These are phyloP conservation scores for Dryadomyces quercivorus DNA, from an alignment of 2,329 filamentous ascomycete species.

Conservation along the genomic window DNA sequence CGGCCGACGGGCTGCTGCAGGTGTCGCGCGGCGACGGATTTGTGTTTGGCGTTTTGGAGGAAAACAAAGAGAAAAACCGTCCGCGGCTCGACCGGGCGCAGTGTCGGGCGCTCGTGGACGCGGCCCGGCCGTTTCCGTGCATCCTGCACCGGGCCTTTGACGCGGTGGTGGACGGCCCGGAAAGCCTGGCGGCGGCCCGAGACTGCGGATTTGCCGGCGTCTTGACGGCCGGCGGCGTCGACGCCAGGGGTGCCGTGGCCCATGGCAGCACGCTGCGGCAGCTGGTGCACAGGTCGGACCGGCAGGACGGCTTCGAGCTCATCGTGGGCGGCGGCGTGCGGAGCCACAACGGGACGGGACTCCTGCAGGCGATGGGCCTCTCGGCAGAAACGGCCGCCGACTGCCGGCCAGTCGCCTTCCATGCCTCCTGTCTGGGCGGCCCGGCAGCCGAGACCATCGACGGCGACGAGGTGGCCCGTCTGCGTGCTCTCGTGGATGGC, in stretches of 20 bases:
- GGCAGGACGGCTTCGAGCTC: constrained; percentile 27
- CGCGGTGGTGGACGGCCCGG: constrained; percentile 18
- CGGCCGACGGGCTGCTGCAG: constrained; percentile 23
- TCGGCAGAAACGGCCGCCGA: background rate
- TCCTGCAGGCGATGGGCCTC: constrained; percentile 12
- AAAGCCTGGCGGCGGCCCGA: constrained; percentile 16
- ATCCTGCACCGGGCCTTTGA: constrained; percentile 49
- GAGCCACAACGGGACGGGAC: constrained; percentile 22
- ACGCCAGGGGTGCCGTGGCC: constrained; percentile 20
- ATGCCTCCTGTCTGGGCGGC: constrained; percentile 31
- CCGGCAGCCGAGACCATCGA: constrained; percentile 15
- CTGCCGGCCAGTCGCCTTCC: constrained; percentile 20
- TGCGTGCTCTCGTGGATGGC: background rate
- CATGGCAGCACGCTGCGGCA: constrained; percentile 25
- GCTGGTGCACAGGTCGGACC: constrained; percentile 18
- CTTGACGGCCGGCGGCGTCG: constrained; percentile 39
- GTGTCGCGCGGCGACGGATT: constrained; percentile 37
- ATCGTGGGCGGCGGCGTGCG: constrained; percentile 41
- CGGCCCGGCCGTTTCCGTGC: constrained; percentile 29
- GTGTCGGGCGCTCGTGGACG: constrained; percentile 27
- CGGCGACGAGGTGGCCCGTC: constrained; percentile 14
- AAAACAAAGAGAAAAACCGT: background rate
- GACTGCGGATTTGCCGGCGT: constrained; percentile 36
- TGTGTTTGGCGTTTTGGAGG: constrained; percentile 39
- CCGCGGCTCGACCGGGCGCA: constrained; percentile 26